Percentiles rank a stretch among this genome's conserved stretches.
Conservation (phyloP, 257 asterid genomes). For the Leptodermis oblonga region DNA sequence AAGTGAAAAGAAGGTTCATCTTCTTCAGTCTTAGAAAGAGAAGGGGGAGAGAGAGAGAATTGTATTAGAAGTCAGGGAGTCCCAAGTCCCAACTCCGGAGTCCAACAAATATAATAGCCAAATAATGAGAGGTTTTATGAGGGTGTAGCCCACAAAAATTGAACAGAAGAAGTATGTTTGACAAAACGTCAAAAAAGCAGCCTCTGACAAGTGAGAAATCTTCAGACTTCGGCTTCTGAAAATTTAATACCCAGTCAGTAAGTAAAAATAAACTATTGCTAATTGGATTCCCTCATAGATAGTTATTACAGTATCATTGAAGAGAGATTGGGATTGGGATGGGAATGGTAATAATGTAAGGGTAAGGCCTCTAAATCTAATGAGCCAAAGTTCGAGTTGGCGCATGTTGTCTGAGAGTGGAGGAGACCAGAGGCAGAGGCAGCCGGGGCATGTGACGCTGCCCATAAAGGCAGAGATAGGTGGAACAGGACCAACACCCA, state of each 20-base stretch:
- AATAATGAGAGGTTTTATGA: not conserved
- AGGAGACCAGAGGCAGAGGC: not conserved
- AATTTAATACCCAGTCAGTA: not conserved
- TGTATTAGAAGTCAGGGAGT: not conserved
- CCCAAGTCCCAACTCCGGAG: too few relatives aligned
- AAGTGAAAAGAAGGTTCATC: constrained; percentile 13
- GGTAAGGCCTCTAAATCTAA: not conserved
- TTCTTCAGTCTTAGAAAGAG: not conserved
- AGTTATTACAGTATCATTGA: not conserved
- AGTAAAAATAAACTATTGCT: too few relatives aligned
- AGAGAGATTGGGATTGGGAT: not conserved
- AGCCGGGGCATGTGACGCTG: constrained; percentile 18
- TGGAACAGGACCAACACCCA: not conserved
- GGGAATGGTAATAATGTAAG: not conserved
- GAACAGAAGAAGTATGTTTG: constrained; percentile 11
- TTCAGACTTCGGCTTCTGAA: not conserved
- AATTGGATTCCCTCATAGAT: constrained; percentile 5
- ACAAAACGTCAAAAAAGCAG: constrained; percentile 3
- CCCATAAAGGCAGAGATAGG: constrained; percentile 10
- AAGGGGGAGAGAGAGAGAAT: not conserved
- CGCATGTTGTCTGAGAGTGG: constrained; percentile 20
- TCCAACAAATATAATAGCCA: constrained; percentile 5
- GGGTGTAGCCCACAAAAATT: constrained; percentile 10
- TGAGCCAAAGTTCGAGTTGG: constrained; percentile 23
- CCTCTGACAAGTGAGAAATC: constrained; percentile 17